phyloP scores from a whole-genome alignment of 2,329 filamentous ascomycete genomes.

The Epichloe bromicola region DNA sequence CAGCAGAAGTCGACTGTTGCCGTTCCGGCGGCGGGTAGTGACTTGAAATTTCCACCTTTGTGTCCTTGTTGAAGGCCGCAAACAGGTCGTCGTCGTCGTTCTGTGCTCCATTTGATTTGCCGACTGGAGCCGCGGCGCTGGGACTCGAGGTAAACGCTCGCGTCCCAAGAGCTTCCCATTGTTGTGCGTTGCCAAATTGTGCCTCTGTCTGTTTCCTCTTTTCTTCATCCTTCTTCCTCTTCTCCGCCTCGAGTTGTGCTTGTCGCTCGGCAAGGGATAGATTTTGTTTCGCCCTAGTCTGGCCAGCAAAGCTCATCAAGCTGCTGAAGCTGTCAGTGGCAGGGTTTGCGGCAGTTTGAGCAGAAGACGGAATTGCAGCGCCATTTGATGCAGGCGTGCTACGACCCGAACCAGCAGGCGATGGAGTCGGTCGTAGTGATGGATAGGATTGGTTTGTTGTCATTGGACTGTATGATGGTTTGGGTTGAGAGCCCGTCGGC shows the following conservation, averaged over 20 bases:
- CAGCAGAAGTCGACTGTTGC: constrained; percentile 32
- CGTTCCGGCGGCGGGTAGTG: constrained; percentile 43
- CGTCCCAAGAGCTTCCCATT: constrained; percentile 62
- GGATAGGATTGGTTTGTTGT: constrained; percentile 33
- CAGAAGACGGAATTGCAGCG: constrained; percentile 24
- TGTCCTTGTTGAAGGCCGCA: constrained; percentile 53
- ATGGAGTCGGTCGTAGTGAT: constrained; percentile 41
- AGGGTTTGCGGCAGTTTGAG: constrained; percentile 37
- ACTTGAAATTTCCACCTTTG: constrained; percentile 53
- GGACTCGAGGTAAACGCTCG: constrained; percentile 30
- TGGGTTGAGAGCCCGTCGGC: constrained; percentile 19
- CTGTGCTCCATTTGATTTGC: constrained; percentile 6
- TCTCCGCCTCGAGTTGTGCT: constrained; percentile 51
- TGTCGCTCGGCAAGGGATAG: constrained; percentile 70
- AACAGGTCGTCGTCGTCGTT: constrained; percentile 48
- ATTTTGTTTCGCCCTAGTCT: constrained; percentile 49
- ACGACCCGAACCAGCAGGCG: constrained; percentile 40
- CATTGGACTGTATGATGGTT: constrained; percentile 16
- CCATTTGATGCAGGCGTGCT: constrained; percentile 41
- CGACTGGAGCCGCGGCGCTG: constrained; percentile 12
- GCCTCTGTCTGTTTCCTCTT: constrained; percentile 57
- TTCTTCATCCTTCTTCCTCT: constrained; percentile 60
- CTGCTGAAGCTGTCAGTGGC: constrained; percentile 66
- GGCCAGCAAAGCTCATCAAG: constrained; percentile 45
- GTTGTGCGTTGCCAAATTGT: constrained; percentile 64